A percentile compares a stretch with the other conserved stretches of the same genome.
phyloP scores from a whole-genome alignment of 164 flowering plant genomes.

The Aristolochia contorta region DNA sequence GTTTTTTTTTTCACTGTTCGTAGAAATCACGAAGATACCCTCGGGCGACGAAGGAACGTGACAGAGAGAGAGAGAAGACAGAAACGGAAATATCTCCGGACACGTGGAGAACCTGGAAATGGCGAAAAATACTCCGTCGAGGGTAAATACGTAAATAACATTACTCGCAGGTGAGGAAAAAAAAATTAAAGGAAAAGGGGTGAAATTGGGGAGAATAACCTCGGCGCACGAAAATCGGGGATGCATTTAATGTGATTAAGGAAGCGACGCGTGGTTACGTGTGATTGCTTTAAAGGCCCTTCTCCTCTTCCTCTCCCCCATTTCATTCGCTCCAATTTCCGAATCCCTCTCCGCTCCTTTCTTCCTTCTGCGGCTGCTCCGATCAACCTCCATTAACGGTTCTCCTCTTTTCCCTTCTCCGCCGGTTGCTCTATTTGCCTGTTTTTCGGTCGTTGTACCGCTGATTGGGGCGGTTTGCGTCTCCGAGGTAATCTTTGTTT shows the following conservation, averaged over 20 bases:
- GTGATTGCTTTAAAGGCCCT: conserved; percentile 24
- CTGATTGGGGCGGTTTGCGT: background rate
- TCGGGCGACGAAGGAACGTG: too few relatives aligned
- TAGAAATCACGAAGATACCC: too few relatives aligned
- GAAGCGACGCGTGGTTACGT: conserved; percentile 23
- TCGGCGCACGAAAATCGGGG: conserved; percentile 4
- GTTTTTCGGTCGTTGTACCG: background rate
- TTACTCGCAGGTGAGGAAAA: background rate
- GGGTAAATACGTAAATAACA: background rate
- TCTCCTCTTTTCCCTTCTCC: background rate
- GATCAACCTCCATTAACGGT: background rate
- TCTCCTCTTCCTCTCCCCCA: background rate
- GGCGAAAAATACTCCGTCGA: too few relatives aligned
- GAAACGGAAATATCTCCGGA: too few relatives aligned
- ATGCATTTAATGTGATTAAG: conserved; percentile 20
- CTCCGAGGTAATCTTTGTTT: too few relatives aligned
- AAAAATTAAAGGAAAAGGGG: background rate
- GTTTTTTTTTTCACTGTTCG: too few relatives aligned
- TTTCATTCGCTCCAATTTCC: background rate
- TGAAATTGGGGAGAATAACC: background rate
- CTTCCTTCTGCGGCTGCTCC: background rate
- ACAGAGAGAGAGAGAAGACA: too few relatives aligned
- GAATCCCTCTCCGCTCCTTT: background rate
- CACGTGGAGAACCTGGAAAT: too few relatives aligned
- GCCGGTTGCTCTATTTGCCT: background rate